Evolutionary conservation across 345 rosid genomes (phyloP).

Genomic region (Sonneratia alba): DNA sequence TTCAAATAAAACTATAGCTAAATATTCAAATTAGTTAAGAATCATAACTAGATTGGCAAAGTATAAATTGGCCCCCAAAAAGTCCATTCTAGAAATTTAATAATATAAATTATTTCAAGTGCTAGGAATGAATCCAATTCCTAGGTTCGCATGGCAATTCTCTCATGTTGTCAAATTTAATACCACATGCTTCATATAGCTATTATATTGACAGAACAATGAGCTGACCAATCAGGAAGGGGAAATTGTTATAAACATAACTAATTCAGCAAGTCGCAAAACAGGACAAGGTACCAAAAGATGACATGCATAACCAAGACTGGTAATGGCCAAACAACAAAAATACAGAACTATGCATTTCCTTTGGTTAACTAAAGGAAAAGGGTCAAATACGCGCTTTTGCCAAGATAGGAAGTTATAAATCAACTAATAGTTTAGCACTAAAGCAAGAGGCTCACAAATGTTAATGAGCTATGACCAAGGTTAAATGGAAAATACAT

Average conservation of each 20-base stretch:
- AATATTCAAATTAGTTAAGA: not conserved
- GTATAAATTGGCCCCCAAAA: not conserved
- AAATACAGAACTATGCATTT: not conserved
- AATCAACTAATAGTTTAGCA: not conserved
- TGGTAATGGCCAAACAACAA: not conserved
- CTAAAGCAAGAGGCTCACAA: not conserved
- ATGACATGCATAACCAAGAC: not conserved
- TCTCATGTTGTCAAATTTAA: not conserved
- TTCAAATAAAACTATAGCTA: not conserved
- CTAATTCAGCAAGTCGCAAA: not conserved
- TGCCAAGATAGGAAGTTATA: not conserved
- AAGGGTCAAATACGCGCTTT: not conserved
- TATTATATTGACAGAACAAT: not conserved
- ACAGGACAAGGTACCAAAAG: not conserved
- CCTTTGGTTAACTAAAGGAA: not conserved
- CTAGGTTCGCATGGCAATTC: not conserved
- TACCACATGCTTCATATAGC: not conserved
- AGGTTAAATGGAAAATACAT: not conserved
- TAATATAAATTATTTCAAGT: not conserved
- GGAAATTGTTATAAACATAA: not conserved
- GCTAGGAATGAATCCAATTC: not conserved
- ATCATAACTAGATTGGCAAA: not conserved
- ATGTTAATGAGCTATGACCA: not conserved
- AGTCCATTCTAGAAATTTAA: not conserved
- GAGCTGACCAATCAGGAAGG: not conserved